phyloP scores from a whole-genome alignment of 139 green algal species.

The Chlamydomonas urium region DNA sequence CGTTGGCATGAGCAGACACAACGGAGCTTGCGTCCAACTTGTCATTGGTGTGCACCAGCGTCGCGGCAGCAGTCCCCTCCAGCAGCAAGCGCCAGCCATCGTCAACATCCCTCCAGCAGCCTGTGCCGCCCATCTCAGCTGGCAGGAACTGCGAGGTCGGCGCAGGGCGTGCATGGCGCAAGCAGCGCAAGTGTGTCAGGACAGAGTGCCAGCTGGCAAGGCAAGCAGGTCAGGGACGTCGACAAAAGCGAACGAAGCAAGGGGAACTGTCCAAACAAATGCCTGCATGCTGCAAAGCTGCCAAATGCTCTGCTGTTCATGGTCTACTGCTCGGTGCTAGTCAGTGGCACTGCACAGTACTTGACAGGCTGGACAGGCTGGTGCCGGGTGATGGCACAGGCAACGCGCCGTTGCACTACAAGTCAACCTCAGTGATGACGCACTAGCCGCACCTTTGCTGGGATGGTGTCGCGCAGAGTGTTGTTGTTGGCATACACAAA shows the following conservation, averaged over 20 bases:
- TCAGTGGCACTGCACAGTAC: neutral
- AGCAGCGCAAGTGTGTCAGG: neutral
- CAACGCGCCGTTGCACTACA: too few relatives aligned
- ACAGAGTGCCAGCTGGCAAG: neutral
- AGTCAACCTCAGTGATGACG: neutral
- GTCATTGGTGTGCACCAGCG: too few relatives aligned
- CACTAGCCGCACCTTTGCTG: neutral
- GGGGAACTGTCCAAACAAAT: neutral
- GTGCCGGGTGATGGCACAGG: too few relatives aligned
- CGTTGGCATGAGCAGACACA: too few relatives aligned
- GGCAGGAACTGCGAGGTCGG: slow-evolving; percentile 6
- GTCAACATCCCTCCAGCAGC: slow-evolving; percentile 11
- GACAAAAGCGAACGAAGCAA: too few relatives aligned
- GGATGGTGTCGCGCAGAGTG: slow-evolving; percentile 2
- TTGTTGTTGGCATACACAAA: slow-evolving; percentile 31
- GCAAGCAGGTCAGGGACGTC: neutral
- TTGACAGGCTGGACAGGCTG: neutral
- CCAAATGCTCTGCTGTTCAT: too few relatives aligned
- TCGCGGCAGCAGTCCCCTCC: neutral
- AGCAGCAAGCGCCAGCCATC: slow-evolving; percentile 5
- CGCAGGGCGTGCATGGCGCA: neutral
- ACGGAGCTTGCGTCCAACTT: too few relatives aligned
- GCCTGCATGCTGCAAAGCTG: too few relatives aligned
- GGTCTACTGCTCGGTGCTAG: neutral
- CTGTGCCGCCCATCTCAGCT: slow-evolving; percentile 18